Evolutionary conservation across 2,329 filamentous ascomycete species (phyloP), one percentile per base, ranked within the genome.

Genomic region (Fusarium succisae): DNA sequence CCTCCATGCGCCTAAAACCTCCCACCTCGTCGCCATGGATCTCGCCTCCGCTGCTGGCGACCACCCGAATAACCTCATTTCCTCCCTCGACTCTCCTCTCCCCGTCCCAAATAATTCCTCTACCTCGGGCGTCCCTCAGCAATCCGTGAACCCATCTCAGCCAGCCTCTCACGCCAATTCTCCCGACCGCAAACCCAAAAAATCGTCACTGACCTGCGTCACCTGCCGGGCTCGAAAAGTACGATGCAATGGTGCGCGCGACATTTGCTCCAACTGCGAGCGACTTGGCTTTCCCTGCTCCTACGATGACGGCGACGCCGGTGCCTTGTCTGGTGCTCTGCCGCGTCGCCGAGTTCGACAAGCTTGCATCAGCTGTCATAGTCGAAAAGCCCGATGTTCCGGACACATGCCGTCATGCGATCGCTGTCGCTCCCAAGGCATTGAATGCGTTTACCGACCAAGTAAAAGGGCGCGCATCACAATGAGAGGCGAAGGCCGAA

Each of bases 351-450:
- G 88, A 28, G 88, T 89, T 48, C 85, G 88, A 50, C 85, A 89
- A 78, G 88, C 88, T 35, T 90, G 88, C 74, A 83, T 87, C 76
- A 88, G 85, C 76, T 90, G 88, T 78, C 88, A 90, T 72, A 86
- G 87, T 39, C 84, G 88, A 74, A 90, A 90, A 77, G 88, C 88
- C 37, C 83, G 88, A 55, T 90, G 88, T 80, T 89, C 86, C 59
- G 88, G 88, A n/a, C 86, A 89, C 71, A 82, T 86, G 56, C 88
- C 88, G 8, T 84, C 86, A 59, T 90, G 88, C 75, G 87, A 89
- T 57, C 83, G 82, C 26, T 84, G 83, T 44, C 86, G 86, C 28
- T 80, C 83, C 9, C 87, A 89, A 59, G 87, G 86, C 13, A 86
- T 89, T 58, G 86, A 89, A 37, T 90, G 88, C 63, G 81, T 90